Conservation (phyloP, 2,329 filamentous ascomycete genomes). For the Pseudovirgaria hyperparasitica region DNA sequence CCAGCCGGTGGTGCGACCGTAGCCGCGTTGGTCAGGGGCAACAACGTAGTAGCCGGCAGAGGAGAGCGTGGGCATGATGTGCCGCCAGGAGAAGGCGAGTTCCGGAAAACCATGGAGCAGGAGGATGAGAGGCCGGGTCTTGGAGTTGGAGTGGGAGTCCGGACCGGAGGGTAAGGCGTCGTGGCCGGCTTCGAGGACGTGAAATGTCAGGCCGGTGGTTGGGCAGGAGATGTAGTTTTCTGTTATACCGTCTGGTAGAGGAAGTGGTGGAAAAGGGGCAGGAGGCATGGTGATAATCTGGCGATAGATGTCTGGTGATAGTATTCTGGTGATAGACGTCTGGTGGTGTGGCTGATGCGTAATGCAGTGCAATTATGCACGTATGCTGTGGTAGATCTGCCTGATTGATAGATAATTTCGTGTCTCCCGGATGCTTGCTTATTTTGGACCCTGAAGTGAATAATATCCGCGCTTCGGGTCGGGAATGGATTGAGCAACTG, state of each 20-base stretch:
- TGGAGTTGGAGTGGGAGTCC: conserved; percentile 11
- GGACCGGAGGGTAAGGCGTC: no score
- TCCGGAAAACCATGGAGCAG: conserved; percentile 57
- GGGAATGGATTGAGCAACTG: no score
- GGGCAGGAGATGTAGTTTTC: conserved; percentile 45
- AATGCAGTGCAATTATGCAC: no score
- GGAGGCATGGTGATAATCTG: no score
- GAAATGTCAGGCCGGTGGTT: conserved; percentile 45
- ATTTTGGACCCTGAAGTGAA: no score
- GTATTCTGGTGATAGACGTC: no score
- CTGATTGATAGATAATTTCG: no score
- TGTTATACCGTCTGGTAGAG: conserved; percentile 42
- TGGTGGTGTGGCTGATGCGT: no score
- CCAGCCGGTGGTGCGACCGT: conserved; percentile 53
- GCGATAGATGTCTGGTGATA: no score
- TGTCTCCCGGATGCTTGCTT: no score
- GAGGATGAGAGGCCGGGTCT: conserved; percentile 41
- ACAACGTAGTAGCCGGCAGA: conserved; percentile 50
- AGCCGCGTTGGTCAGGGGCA: conserved; percentile 55
- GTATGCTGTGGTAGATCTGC: no score
- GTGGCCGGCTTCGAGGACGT: conserved; percentile 44
- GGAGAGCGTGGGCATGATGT: conserved; percentile 47
- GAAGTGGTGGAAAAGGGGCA: conserved; percentile 29
- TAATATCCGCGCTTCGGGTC: no score
- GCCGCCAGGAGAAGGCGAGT: conserved; percentile 57